A percentile compares a stretch with the other conserved stretches of the same genome.
Evolutionary conservation across 1,284 basidiomycete species (phyloP).

Genomic region (Heimioporus retisporus): DNA sequence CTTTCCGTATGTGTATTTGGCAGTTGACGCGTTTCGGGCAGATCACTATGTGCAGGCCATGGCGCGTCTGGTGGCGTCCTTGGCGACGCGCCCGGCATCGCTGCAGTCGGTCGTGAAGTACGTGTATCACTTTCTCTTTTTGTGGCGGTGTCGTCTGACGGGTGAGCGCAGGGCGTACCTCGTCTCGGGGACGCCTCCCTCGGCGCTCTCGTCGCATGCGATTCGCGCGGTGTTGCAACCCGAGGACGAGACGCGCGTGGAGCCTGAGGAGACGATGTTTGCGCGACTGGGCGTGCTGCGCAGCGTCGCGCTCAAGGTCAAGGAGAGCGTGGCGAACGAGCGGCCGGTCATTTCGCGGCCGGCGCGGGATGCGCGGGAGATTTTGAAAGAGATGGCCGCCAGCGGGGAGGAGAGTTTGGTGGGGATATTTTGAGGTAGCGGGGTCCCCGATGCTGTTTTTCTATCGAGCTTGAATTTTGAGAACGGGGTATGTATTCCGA

Average conservation of each 20-base stretch:
- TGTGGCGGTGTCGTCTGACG: too few species aligned
- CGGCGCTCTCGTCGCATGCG: constrained; percentile 71
- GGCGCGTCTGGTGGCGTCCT: constrained; percentile 73
- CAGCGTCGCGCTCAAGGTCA: constrained; percentile 79
- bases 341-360: constrained; percentile 84
- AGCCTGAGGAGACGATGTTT: constrained; percentile 63
- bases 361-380: constrained; percentile 86
- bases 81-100: constrained; percentile 68
- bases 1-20: background rate
- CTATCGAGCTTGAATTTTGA: too few species aligned
- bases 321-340: constrained; percentile 78
- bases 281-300: constrained; percentile 70
- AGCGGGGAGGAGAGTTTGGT: constrained; percentile 37
- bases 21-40: constrained; percentile 37
- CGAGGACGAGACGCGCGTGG: constrained; percentile 6
- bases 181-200: constrained; percentile 50
- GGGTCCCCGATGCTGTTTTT: background rate
- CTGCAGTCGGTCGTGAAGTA: constrained; percentile 80
- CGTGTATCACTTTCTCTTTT: constrained; percentile 32
- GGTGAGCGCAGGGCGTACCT: background rate
- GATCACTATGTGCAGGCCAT: constrained; percentile 82
- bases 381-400: constrained; percentile 61
- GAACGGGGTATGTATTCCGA: too few species aligned
- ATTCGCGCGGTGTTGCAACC: constrained; percentile 56
- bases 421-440: constrained; percentile 35